Evolutionary conservation across 169 alveolate species (phyloP).

Genomic region (Cryptosporidium sp.): DNA sequence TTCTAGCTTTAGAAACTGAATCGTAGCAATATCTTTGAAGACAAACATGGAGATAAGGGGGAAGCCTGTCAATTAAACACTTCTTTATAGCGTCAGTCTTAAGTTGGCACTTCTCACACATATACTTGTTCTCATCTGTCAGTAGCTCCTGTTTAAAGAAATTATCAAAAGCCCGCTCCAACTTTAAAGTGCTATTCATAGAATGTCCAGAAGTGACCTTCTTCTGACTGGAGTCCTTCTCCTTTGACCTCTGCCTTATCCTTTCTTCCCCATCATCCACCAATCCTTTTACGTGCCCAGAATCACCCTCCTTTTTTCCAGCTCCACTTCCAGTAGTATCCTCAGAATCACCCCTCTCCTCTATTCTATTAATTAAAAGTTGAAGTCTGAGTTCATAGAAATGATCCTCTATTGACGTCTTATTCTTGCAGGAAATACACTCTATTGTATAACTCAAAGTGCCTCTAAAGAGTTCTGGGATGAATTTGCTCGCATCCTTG

Average conservation of each 20-base stretch:
- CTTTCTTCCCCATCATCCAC: background rate
- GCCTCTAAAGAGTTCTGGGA: slow-evolving; percentile 65
- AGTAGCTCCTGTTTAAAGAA: slow-evolving; percentile 69
- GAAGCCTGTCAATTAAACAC: slow-evolving; percentile 30
- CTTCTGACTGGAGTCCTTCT: background rate
- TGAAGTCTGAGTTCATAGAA: slow-evolving; percentile 71
- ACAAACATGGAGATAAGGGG: slow-evolving; percentile 74
- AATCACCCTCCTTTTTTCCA: background rate
- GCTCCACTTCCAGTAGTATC: background rate
- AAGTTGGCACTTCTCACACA: slow-evolving; percentile 59
- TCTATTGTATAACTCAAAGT: slow-evolving; percentile 50
- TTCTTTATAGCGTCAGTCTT: slow-evolving; percentile 68
- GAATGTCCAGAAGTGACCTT: slow-evolving; percentile 1
- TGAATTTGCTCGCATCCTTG: slow-evolving; percentile 25
- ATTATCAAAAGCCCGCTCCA: slow-evolving; percentile 68
- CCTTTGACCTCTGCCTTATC: background rate
- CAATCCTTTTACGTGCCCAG: background rate
- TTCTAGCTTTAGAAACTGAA: slow-evolving; percentile 44
- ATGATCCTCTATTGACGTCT: slow-evolving; percentile 63
- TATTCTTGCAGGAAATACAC: slow-evolving; percentile 46
- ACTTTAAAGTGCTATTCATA: background rate
- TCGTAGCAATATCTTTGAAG: slow-evolving; percentile 66
- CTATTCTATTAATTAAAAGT: slow-evolving; percentile 6
- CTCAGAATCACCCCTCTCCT: slow-evolving; percentile 2
- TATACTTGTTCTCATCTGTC: slow-evolving; percentile 67